phyloP scores from a whole-genome alignment of 163 green algal species.

The Scenedesmus sp. region DNA sequence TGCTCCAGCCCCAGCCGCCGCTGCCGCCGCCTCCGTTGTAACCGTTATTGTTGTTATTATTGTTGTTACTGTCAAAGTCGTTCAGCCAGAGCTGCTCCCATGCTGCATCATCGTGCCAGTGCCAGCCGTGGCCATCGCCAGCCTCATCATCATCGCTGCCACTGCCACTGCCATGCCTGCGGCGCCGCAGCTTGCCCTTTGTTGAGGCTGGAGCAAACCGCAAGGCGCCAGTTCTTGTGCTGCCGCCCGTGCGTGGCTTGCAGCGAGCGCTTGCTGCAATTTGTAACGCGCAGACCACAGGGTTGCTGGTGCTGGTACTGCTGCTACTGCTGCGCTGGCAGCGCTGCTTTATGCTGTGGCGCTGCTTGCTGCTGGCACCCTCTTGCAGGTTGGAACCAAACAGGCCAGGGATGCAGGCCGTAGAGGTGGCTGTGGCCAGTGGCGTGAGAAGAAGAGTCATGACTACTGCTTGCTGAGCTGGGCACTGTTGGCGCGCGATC shows the following conservation, averaged over 20 bases:
- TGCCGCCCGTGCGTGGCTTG: neutral
- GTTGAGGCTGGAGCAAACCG: neutral
- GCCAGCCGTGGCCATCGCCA: neutral
- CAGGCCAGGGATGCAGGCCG: neutral
- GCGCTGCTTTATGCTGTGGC: neutral
- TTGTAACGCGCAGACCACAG: neutral
- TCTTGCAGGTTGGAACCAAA: neutral
- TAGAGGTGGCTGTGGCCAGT: neutral
- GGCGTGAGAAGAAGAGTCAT: neutral
- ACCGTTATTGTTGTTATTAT: conserved; percentile 1
- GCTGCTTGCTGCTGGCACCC: neutral
- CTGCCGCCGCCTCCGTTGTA: neutral
- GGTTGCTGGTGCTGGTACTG: neutral
- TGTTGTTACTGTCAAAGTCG: neutral
- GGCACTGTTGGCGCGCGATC: neutral
- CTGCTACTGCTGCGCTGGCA: neutral
- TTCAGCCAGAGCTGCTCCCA: conserved; percentile 16
- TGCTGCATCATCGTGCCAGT: neutral
- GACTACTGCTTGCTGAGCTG: neutral
- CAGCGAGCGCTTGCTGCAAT: conserved; percentile 1
- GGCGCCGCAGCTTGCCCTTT: conserved; percentile 1
- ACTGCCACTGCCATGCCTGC: neutral
- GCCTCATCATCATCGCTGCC: neutral
- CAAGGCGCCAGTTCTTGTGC: neutral
- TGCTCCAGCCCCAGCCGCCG: neutral